A percentile compares a stretch with the other conserved stretches of the same genome.
Conservation (phyloP, 257 asterid genomes). For the Fraxinus anomala region DNA sequence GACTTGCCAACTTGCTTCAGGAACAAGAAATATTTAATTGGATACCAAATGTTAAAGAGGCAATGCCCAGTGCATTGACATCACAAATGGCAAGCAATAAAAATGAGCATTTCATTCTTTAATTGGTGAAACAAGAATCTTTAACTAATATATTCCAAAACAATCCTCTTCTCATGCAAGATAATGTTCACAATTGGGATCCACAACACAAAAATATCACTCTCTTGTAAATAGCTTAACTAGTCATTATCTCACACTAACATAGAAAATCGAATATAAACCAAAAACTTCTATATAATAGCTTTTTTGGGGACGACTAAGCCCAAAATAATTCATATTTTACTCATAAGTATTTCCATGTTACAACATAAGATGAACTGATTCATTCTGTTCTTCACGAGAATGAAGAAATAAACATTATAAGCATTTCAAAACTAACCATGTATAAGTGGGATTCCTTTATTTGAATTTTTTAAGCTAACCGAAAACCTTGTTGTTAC, state of each 20-base stretch:
- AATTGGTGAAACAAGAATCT: neutral
- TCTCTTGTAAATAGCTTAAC: neutral
- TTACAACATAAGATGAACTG: neutral
- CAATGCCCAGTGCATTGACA: neutral
- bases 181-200: conserved; percentile 13
- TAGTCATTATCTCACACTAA: neutral
- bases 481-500: conserved; percentile 10
- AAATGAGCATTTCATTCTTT: neutral
- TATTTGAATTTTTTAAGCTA: conserved; percentile 20
- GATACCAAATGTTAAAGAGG: neutral
- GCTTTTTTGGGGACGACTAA: neutral
- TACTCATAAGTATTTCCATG: neutral
- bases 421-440: conserved; percentile 9
- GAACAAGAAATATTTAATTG: neutral
- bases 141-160: conserved; percentile 2
- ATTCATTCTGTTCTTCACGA: neutral
- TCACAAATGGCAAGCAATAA: conserved; percentile 11
- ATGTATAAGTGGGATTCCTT: conserved; percentile 13
- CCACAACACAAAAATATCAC: neutral
- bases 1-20: neutral
- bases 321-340: neutral
- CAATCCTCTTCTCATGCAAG: conserved; percentile 6
- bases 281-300: neutral
- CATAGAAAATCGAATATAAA: neutral
- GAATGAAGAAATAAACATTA: conserved; percentile 12